Percentiles rank a stretch among this genome's conserved stretches.
phyloP scores from a whole-genome alignment of 306 rosid species.

The Acacia confusa region DNA sequence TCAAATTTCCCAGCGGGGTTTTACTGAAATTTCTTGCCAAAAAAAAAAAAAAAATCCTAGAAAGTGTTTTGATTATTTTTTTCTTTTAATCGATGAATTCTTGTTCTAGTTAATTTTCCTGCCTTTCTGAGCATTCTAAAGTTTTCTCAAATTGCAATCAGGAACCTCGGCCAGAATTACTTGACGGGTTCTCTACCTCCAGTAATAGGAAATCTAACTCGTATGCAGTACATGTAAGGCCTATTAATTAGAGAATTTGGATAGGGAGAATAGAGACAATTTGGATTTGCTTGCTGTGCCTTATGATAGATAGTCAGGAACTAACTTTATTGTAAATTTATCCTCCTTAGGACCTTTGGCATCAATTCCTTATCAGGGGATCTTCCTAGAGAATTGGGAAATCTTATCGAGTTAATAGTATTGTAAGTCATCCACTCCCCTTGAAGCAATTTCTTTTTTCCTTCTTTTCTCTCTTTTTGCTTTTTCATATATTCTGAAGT shows the following conservation, averaged over 20 bases:
- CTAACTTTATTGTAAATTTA: background rate
- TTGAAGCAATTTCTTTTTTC: background rate
- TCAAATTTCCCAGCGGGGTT: background rate
- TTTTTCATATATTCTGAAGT: background rate
- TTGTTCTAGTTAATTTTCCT: background rate
- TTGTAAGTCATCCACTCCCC: slow-evolving; percentile 48
- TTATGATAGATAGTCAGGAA: background rate
- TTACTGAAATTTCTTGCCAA: background rate
- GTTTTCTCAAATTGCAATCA: slow-evolving; percentile 30
- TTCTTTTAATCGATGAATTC: background rate
- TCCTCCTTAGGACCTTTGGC: slow-evolving; percentile 51
- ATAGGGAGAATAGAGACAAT: background rate
- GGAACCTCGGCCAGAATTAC: slow-evolving; percentile 60
- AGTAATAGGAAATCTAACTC: slow-evolving; percentile 59
- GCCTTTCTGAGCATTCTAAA: background rate
- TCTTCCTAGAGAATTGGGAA: slow-evolving; percentile 68
- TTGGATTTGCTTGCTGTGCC: background rate
- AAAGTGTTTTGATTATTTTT: background rate
- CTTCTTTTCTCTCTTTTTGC: background rate
- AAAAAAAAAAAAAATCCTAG: background rate
- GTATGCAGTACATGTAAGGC: slow-evolving; percentile 70
- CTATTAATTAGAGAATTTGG: background rate
- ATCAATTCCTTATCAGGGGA: slow-evolving; percentile 69
- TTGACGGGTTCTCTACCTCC: slow-evolving; percentile 67
- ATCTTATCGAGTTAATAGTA: slow-evolving; percentile 42